Percentiles rank a stretch among this genome's conserved stretches.
phyloP scores from a whole-genome alignment of 2,329 filamentous ascomycete species.

The Trichothecium sympodiale region DNA sequence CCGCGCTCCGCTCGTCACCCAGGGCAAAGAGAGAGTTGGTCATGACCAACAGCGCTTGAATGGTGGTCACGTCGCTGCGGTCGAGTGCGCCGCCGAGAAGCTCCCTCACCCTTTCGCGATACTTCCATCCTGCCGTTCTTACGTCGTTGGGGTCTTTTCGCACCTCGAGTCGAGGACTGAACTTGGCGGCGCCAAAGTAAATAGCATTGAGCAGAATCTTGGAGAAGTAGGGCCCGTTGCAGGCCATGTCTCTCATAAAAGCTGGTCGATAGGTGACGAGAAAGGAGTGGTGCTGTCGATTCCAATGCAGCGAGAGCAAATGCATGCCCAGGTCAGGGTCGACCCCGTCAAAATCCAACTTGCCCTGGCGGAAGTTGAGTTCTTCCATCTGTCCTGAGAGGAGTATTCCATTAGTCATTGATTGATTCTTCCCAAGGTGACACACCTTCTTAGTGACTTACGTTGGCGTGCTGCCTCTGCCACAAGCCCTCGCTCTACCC shows the following conservation, averaged over 20 bases:
- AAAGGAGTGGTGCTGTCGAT: constrained; percentile 38
- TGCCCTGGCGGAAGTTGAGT: constrained; percentile 30
- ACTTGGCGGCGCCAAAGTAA: constrained; percentile 33
- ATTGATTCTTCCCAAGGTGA: not conserved
- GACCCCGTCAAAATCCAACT: constrained; percentile 44
- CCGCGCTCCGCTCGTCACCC: constrained; percentile 36
- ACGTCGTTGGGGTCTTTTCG: constrained; percentile 32
- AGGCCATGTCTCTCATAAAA: constrained; percentile 43
- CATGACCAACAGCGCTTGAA: constrained; percentile 41
- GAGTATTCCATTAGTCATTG: not conserved
- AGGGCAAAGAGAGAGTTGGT: constrained; percentile 37
- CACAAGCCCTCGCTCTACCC: constrained; percentile 32
- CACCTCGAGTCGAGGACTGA: constrained; percentile 31
- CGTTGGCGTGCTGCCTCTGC: constrained; percentile 35
- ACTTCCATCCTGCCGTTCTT: constrained; percentile 35
- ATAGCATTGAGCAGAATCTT: constrained; percentile 45
- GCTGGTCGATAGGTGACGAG: constrained; percentile 39
- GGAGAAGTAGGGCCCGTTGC: constrained; percentile 43
- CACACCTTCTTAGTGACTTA: constrained; percentile 6
- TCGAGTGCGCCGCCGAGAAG: constrained; percentile 32
- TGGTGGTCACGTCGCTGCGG: constrained; percentile 40
- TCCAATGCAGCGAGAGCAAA: constrained; percentile 39
- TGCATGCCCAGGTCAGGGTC: constrained; percentile 40
- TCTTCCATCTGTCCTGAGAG: constrained; percentile 33
- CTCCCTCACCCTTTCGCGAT: constrained; percentile 31